phyloP scores from a whole-genome alignment of 257 asterid genomes.

The Jasminum sambac region DNA sequence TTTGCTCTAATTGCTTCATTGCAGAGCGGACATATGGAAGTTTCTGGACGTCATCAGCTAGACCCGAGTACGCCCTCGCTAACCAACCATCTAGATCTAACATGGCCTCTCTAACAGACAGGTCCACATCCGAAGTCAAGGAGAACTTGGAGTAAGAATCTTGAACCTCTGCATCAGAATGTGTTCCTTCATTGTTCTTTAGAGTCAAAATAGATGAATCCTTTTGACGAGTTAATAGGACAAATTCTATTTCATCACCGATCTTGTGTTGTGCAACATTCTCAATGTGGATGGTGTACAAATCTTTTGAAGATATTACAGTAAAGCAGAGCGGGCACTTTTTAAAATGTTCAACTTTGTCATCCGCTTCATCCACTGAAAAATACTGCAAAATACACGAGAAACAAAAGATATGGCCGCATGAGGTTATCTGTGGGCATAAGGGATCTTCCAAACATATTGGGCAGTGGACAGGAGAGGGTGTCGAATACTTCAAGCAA shows the following conservation, averaged over 20 bases:
- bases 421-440: conserved; percentile 93
- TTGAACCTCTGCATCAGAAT: conserved; percentile 42
- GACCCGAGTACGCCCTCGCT: conserved; percentile 89
- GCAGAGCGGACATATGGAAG: conserved; percentile 95
- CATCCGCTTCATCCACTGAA: conserved; percentile 52
- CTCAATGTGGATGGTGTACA: conserved; percentile 65
- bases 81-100: conserved; percentile 89
- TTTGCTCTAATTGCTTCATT: conserved; percentile 64
- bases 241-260: conserved; percentile 67
- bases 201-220: conserved; percentile 61
- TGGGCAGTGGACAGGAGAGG: conserved; percentile 80
- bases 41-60: conserved; percentile 87
- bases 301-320: conserved; percentile 80
- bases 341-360: conserved; percentile 61
- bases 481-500: conserved; percentile 77
- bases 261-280: conserved; percentile 60
- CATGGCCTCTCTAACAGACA: conserved; percentile 82
- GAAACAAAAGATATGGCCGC: conserved; percentile 97
- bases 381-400: conserved; percentile 87
- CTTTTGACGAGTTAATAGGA: conserved; percentile 72
- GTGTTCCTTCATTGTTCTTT: conserved; percentile 44
- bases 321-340: conserved; percentile 91
- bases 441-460: conserved; percentile 86
- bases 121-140: conserved; percentile 82
- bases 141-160: conserved; percentile 79